Evolutionary conservation across 495 filamentous ascomycete genomes (phyloP).

Genomic region (Xylaria cubensis): DNA sequence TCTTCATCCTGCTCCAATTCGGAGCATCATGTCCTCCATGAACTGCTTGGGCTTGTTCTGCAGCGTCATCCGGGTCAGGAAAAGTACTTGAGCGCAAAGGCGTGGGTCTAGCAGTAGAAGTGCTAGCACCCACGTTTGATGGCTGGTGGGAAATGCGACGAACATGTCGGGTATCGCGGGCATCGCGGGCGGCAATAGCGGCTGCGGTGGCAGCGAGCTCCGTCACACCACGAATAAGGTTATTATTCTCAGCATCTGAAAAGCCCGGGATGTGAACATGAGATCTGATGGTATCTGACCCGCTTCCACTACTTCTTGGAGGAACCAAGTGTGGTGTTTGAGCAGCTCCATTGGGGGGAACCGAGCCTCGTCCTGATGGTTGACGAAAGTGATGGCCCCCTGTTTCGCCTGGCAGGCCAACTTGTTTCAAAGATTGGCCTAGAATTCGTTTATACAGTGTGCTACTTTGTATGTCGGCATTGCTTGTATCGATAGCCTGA

Average conservation of each 20-base stretch:
- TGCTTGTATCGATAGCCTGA: slow-evolving; percentile 49
- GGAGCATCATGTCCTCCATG: slow-evolving; percentile 93
- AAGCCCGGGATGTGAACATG: slow-evolving; percentile 69
- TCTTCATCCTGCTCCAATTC: slow-evolving; percentile 94
- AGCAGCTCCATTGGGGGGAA: slow-evolving; percentile 38
- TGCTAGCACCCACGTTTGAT: slow-evolving; percentile 36
- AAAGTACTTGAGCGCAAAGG: slow-evolving; percentile 50
- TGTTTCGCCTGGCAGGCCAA: slow-evolving; percentile 63
- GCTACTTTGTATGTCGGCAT: slow-evolving; percentile 74
- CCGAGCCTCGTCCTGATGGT: slow-evolving; percentile 43
- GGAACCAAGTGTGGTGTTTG: slow-evolving; percentile 74
- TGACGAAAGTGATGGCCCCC: slow-evolving; percentile 54
- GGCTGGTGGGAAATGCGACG: slow-evolving; percentile 37
- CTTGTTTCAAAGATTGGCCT: slow-evolving; percentile 83
- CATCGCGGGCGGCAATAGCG: slow-evolving; percentile 85
- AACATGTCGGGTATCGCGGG: slow-evolving; percentile 68
- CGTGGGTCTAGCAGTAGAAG: slow-evolving; percentile 38
- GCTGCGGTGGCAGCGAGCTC: slow-evolving; percentile 94
- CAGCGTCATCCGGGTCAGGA: slow-evolving; percentile 48
- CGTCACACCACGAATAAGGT: slow-evolving; percentile 79
- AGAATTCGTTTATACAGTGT: slow-evolving; percentile 92
- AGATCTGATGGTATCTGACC: slow-evolving; percentile 43
- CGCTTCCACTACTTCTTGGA: slow-evolving; percentile 62
- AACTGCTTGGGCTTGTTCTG: slow-evolving; percentile 55
- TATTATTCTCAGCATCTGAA: slow-evolving; percentile 78